Evolutionary conservation across 306 rosid genomes (phyloP).

Genomic region (Cucurbita ficifolia): DNA sequence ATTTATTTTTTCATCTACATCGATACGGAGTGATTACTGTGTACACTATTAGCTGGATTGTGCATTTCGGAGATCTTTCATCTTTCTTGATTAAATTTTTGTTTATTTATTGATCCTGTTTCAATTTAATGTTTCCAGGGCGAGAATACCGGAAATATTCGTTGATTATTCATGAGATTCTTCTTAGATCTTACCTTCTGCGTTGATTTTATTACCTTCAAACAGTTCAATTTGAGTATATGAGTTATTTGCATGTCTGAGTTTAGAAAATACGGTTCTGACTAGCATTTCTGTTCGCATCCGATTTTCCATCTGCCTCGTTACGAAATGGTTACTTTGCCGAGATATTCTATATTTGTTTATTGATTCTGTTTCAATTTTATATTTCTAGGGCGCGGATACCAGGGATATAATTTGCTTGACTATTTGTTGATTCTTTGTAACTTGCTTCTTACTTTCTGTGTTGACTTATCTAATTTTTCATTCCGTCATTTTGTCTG

Average conservation of each 20-base stretch:
- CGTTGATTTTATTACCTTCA: neutral
- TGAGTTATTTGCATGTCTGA: neutral
- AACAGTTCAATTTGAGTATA: neutral
- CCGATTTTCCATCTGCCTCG: neutral
- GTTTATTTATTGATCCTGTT: neutral
- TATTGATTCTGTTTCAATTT: neutral
- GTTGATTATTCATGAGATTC: neutral
- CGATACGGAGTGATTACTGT: neutral
- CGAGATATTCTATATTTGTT: neutral
- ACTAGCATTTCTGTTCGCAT: neutral
- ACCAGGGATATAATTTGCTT: neutral
- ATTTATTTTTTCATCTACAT: neutral
- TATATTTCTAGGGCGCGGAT: neutral
- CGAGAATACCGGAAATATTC: neutral
- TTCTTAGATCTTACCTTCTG: neutral
- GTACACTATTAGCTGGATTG: neutral
- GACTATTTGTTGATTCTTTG: neutral
- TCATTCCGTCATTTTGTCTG: neutral
- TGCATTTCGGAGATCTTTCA: neutral
- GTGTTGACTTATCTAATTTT: neutral
- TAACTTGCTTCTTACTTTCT: neutral
- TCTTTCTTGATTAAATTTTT: neutral
- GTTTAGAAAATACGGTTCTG: neutral
- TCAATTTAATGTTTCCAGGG: neutral
- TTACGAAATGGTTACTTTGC: neutral